Evolutionary conservation across 139 green algal genomes (phyloP), one percentile per base, ranked within the genome.

Genomic region (Micractinium sp.): DNA sequence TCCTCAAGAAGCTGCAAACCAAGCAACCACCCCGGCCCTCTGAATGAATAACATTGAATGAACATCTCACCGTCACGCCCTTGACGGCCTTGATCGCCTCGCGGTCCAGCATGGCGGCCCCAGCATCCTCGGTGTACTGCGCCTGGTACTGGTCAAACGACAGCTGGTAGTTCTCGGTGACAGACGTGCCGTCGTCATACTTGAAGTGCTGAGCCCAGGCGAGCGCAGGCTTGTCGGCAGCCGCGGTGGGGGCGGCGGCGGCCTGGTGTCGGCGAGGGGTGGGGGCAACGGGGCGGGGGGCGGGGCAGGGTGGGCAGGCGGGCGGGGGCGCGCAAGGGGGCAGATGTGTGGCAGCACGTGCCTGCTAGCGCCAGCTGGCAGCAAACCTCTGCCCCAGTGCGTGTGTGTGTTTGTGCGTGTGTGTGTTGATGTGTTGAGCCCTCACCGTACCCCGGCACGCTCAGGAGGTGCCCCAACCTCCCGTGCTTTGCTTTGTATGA

Each of bases 81-180:
- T 61, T 38, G 2, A 87, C 29, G 4, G 69, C 84, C 0, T 60
- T 75, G 3, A 93, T 36, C 5, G 79, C 77, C 0, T 84, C 60
- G 20, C 85, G 29, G 75, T 95, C 85, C 29, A 91, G 71, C 63
- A 92, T 81, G 12, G 84, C 66, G 73, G 83, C 94, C 31, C 93
- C 94, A 16, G 93, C 94, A 83, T 96, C 94, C 78, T 91, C 60
- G 31, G 69, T 86, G 35, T 73, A 41, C 39, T 92, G 29, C 73
- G 38, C 73, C 78, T 93, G 88, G 85, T 93, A 92, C 12, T 81
- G 27, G 38, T 77, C 82, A 61, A 93, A 93, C 2, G 60, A 84
- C 12, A 92, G 63, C 69, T 89, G 63, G 82, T 93, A 92, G 33
- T 33, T 85, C 82, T 91, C 89, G 3, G 89, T 73, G 63, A 73